Base-by-base conservation (phyloP, 495 filamentous ascomycete genomes). In the Clohesyomyces aquaticus region DNA sequence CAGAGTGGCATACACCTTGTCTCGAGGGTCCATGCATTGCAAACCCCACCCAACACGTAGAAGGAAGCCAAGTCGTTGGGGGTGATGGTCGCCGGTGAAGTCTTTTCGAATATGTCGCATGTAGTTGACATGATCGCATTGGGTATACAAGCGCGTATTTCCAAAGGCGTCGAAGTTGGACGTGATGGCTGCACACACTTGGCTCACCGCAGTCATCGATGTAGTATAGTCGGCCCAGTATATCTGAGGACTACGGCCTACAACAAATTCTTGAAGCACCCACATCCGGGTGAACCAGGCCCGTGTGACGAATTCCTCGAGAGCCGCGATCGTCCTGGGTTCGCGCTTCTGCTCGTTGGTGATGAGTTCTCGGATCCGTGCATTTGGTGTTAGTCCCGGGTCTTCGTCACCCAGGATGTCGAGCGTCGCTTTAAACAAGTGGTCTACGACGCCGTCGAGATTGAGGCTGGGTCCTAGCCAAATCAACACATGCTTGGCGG, bases 1-100 rank as follows among this genome's bases (percentile, higher is more conserved):
- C 35, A 41, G 35, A 41, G n/a, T 41, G n/a, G 35, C 35, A 41
- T 41, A 41, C 9, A 41, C n/a, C 35, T 41, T 41, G 35, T 41
- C 35, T n/a, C 35, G 9, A 9, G 35, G 35, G 35, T 41, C n/a
- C 35, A 41, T 9, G 35, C 35, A 41, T 41, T 41, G 35, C 35
- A 41, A n/a, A n/a, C 35, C 35, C 9, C 9, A n/a, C 9, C 35
- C 35, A n/a, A 41, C 35, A n/a, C 35, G 35, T n/a, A 41, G 35
- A n/a, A 41, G 35, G 35, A 41, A 41, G 35, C 35, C 35, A 9
- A 41, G 35, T n/a, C 35, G 35, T 41, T 41, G 35, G 35, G 35
- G 35, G 9, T 9, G 9, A n/a, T n/a, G n/a, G 35, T 41, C n/a
- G 9, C n/a, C n/a, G 9, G 35, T n/a, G 35, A 41, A 41, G 9